phyloP scores from a whole-genome alignment of 2,329 filamentous ascomycete species.

The Ceratocystiopsis brevicomis region DNA sequence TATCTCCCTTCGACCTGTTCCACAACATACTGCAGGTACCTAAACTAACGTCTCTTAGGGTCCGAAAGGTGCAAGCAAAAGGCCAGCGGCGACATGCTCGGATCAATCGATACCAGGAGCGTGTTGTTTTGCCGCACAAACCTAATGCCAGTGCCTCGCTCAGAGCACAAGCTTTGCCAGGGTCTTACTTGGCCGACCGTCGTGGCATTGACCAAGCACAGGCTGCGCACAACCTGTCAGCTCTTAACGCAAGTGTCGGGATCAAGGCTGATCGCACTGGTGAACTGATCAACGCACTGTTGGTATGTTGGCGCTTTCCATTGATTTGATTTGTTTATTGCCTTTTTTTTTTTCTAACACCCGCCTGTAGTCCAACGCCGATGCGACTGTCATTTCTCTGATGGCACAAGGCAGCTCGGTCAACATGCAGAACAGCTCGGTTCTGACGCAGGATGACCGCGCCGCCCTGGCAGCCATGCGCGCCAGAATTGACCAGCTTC shows the following conservation, averaged over 20 bases:
- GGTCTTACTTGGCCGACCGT: conserved; percentile 11
- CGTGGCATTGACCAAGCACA: conserved; percentile 43
- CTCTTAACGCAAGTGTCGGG: neutral
- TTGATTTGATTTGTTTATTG: too few relatives aligned
- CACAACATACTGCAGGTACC: too few relatives aligned
- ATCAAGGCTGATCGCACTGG: conserved; percentile 14
- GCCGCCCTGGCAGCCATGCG: conserved; percentile 27
- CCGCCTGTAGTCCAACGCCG: conserved; percentile 23
- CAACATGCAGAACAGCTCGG: conserved; percentile 19
- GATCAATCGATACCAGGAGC: conserved; percentile 2
- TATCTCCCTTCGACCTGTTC: neutral
- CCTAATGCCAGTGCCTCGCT: neutral
- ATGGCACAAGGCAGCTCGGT: conserved; percentile 29
- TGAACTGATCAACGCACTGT: conserved; percentile 38
- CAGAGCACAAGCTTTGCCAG: conserved; percentile 1
- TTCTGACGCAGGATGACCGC: conserved; percentile 24
- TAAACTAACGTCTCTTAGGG: conserved; percentile 9
- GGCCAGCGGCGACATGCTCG: conserved; percentile 5
- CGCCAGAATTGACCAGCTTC: conserved; percentile 18
- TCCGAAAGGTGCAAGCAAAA: conserved; percentile 12
- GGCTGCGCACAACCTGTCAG: conserved; percentile 39
- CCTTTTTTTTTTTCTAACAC: neutral
- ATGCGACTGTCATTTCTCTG: conserved; percentile 24
- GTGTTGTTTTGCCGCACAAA: neutral
- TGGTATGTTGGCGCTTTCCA: conserved; percentile 30